These are phyloP conservation scores for Penicillium tannophilum DNA, from an alignment of 495 filamentous ascomycete genomes.

Conservation along the genomic window DNA sequence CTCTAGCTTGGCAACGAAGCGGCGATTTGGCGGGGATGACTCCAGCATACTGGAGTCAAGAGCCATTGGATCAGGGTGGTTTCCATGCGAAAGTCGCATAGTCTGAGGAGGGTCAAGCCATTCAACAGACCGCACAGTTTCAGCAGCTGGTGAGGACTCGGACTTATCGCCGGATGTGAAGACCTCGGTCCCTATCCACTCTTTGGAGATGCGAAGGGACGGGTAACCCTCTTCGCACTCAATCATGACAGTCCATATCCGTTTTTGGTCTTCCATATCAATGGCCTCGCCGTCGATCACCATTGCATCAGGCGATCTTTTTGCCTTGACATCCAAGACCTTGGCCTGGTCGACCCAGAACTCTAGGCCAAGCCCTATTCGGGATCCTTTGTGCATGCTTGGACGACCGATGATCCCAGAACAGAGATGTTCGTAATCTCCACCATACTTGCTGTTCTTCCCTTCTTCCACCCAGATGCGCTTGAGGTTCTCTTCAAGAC, in stretches of 20 bases:
- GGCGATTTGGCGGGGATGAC: conserved; percentile 64
- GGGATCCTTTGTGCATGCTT: conserved; percentile 70
- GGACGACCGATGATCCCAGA: conserved; percentile 69
- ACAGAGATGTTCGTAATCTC: conserved; percentile 53
- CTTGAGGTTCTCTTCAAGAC: conserved; percentile 72
- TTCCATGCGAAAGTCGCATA: conserved; percentile 37
- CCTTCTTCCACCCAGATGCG: conserved; percentile 55
- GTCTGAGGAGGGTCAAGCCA: conserved; percentile 57
- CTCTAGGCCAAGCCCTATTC: conserved; percentile 76
- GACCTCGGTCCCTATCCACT: conserved; percentile 42
- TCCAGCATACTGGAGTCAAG: conserved; percentile 49
- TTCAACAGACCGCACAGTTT: conserved; percentile 33
- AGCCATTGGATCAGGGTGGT: conserved; percentile 47
- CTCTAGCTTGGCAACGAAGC: conserved; percentile 82
- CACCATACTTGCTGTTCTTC: conserved; percentile 45
- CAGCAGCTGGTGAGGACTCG: conserved; percentile 24
- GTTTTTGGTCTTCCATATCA: conserved; percentile 25
- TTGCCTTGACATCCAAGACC: conserved; percentile 42
- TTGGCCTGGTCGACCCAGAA: conserved; percentile 78
- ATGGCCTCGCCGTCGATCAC: conserved; percentile 33
- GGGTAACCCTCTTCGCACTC: conserved; percentile 54
- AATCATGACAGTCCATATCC: conserved; percentile 42
- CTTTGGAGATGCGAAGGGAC: conserved; percentile 49
- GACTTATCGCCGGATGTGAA: conserved; percentile 32
- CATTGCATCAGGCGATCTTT: conserved; percentile 39